A percentile compares a stretch with the other conserved stretches of the same genome.
Evolutionary conservation across 495 filamentous ascomycete species (phyloP).

Genomic region (Xylaria flabelliformis): DNA sequence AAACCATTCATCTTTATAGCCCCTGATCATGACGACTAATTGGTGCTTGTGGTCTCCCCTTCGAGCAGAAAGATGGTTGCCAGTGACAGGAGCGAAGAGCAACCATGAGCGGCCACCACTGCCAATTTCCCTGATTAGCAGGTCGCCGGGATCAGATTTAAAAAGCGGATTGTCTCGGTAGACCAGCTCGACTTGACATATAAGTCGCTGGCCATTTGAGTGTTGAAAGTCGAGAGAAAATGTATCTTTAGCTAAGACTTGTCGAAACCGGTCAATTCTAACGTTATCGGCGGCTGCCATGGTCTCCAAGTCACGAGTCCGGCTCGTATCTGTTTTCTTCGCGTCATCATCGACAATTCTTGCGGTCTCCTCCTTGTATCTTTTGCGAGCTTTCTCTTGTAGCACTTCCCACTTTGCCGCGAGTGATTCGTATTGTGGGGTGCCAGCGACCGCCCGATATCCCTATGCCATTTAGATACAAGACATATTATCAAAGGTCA

Average conservation of each 20-base stretch:
- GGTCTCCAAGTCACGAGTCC: constrained; percentile 77
- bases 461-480: constrained; percentile 33
- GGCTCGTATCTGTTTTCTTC: constrained; percentile 77
- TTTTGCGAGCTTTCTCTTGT: constrained; percentile 75
- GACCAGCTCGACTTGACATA: constrained; percentile 87
- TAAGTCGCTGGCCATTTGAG: constrained; percentile 86
- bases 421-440: constrained; percentile 36
- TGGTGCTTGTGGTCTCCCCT: constrained; percentile 72
- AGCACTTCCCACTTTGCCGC: constrained; percentile 61
- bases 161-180: constrained; percentile 73
- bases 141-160: constrained; percentile 68
- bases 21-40: constrained; percentile 85
- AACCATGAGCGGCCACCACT: constrained; percentile 76
- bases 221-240: constrained; percentile 87
- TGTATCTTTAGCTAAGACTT: constrained; percentile 85
- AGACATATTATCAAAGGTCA: not conserved
- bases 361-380: constrained; percentile 83
- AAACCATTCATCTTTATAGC: constrained; percentile 72
- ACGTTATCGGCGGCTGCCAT: constrained; percentile 72
- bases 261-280: constrained; percentile 71
- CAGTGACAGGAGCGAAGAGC: constrained; percentile 82
- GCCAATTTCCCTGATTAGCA: constrained; percentile 89
- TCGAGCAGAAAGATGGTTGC: constrained; percentile 75
- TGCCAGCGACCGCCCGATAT: constrained; percentile 36
- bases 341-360: constrained; percentile 92